Evolutionary conservation across 148 eudicot genomes (phyloP).

Genomic region (Vaccinium myrtillus): DNA sequence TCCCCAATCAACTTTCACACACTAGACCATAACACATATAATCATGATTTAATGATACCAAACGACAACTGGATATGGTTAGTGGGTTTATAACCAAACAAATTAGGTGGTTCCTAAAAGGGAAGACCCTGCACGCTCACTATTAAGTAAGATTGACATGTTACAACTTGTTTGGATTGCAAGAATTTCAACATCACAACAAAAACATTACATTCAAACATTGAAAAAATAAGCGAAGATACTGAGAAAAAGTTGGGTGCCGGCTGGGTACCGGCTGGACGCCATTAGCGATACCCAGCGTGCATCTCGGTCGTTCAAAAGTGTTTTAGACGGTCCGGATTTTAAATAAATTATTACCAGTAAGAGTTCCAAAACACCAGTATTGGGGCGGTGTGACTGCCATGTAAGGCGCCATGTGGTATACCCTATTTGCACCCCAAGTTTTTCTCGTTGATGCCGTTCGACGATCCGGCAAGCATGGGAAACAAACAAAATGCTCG

Average conservation of each 20-base stretch:
- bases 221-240: neutral
- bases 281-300: no score
- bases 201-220: neutral
- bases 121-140: neutral
- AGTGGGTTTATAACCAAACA: neutral
- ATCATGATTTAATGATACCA: neutral
- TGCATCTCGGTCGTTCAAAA: no score
- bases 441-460: neutral
- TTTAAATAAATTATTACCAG: no score
- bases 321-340: no score
- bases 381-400: no score
- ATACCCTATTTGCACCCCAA: no score
- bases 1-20: neutral
- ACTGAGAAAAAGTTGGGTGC: no score
- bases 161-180: neutral
- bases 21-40: neutral
- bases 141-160: neutral
- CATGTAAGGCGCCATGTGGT: no score
- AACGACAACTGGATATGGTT: conserved; percentile 1
- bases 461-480: neutral
- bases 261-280: no score
- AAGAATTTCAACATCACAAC: neutral
- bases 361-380: no score
- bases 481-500: neutral
- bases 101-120: neutral